A percentile compares a stretch with the other conserved stretches of the same genome.
Conservation (phyloP, 306 rosid genomes). For the Nissolia schottii region DNA sequence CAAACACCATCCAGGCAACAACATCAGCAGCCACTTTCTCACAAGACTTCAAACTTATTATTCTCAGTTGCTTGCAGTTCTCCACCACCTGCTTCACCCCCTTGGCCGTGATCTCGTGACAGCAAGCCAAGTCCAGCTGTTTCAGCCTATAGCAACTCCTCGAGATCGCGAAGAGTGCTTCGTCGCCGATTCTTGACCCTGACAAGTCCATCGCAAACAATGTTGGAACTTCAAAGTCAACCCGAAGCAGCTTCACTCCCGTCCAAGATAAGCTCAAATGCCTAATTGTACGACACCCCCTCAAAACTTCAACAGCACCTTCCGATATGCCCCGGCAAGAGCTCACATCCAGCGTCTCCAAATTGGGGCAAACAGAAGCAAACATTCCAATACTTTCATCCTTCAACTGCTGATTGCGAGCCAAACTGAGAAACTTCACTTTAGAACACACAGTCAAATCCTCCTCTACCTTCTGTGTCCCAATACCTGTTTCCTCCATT, state of each 20-base stretch:
- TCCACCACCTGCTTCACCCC: conserved; percentile 56
- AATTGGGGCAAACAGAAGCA: conserved; percentile 44
- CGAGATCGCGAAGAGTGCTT: conserved; percentile 38
- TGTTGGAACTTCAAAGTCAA: conserved; percentile 36
- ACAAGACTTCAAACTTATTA: conserved; percentile 49
- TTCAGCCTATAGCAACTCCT: conserved; percentile 37
- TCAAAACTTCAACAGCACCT: conserved; percentile 37
- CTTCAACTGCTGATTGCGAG: conserved; percentile 16
- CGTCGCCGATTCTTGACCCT: conserved; percentile 30
- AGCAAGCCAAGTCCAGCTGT: conserved; percentile 31
- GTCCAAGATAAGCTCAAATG: conserved; percentile 25
- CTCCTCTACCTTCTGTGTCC: background rate
- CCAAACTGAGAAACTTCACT: conserved; percentile 44
- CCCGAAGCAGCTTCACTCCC: conserved; percentile 14
- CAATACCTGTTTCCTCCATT: conserved; percentile 41
- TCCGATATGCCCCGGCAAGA: conserved; percentile 32
- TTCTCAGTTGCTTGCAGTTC: conserved; percentile 47
- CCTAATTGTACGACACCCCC: conserved; percentile 42
- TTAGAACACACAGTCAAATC: conserved; percentile 22
- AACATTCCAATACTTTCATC: conserved; percentile 15
- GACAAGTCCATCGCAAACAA: conserved; percentile 36
- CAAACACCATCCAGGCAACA: conserved; percentile 61
- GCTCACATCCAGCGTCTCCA: conserved; percentile 48
- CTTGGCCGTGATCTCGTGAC: conserved; percentile 39
- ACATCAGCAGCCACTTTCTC: conserved; percentile 21